phyloP scores from a whole-genome alignment of 257 asterid genomes.

The Ophiorrhiza pumila region DNA sequence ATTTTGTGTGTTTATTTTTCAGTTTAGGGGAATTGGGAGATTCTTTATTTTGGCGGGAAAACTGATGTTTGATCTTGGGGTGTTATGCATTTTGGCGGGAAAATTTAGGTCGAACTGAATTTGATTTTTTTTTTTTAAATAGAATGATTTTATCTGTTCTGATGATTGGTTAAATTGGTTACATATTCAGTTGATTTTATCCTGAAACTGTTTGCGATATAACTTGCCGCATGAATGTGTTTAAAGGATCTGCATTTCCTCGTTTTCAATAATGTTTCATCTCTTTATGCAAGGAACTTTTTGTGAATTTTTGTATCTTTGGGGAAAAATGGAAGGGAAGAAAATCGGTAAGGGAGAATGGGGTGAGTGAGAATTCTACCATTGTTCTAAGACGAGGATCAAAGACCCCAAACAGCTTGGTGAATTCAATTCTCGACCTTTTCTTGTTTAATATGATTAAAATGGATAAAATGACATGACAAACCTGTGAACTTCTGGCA shows the following conservation, averaged over 20 bases:
- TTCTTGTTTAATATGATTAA: background rate
- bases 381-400: background rate
- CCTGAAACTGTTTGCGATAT: background rate
- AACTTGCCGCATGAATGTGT: background rate
- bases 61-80: background rate
- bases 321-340: too few species aligned
- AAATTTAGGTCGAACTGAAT: background rate
- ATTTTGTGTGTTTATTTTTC: background rate
- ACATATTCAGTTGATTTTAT: background rate
- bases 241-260: background rate
- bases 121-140: background rate
- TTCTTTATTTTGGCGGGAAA: conserved; percentile 18
- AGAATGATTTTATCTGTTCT: background rate
- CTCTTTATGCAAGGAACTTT: background rate
- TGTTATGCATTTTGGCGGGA: conserved; percentile 34
- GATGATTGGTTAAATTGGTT: background rate
- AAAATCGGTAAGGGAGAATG: background rate
- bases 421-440: background rate
- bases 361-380: background rate
- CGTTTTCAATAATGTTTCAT: background rate
- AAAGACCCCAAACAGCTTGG: background rate
- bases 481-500: background rate
- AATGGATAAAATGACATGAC: background rate
- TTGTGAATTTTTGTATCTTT: too few species aligned
- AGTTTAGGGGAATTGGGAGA: background rate